phyloP scores from a whole-genome alignment of 306 rosid species.

The Vachellia collinsii region DNA sequence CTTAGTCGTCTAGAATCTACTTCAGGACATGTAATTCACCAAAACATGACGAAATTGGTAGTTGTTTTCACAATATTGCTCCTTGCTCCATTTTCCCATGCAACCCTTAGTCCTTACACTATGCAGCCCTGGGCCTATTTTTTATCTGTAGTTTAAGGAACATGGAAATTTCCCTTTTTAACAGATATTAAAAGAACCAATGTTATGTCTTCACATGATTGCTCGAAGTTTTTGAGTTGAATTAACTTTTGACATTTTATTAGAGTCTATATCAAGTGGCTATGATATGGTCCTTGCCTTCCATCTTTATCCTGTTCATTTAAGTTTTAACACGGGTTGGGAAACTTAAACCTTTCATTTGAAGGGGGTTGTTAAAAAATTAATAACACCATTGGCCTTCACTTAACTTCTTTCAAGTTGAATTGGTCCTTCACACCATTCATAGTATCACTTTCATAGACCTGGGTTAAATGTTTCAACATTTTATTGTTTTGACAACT shows the following conservation, averaged over 20 bases:
- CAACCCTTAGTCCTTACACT: too few species aligned
- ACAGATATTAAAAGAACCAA: too few species aligned
- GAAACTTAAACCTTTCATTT: background rate
- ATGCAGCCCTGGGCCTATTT: too few species aligned
- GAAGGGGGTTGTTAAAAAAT: background rate
- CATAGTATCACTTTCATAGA: background rate
- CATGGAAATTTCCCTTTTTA: too few species aligned
- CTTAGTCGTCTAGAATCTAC: too few species aligned
- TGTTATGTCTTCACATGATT: background rate
- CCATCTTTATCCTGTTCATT: background rate
- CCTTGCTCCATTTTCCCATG: too few species aligned
- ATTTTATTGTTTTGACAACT: slow-evolving; percentile 13
- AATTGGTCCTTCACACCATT: background rate
- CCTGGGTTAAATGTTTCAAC: background rate
- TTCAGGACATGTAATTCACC: too few species aligned
- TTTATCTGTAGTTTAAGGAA: too few species aligned
- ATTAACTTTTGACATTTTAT: background rate
- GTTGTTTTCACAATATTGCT: too few species aligned
- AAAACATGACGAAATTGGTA: too few species aligned
- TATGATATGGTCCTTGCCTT: background rate
- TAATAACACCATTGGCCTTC: background rate
- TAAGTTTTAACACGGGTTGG: background rate
- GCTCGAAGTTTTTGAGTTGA: background rate
- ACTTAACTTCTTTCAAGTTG: background rate
- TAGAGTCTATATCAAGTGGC: background rate